phyloP scores from a whole-genome alignment of 148 eudicot species.

The Vaccinium darrowii region DNA sequence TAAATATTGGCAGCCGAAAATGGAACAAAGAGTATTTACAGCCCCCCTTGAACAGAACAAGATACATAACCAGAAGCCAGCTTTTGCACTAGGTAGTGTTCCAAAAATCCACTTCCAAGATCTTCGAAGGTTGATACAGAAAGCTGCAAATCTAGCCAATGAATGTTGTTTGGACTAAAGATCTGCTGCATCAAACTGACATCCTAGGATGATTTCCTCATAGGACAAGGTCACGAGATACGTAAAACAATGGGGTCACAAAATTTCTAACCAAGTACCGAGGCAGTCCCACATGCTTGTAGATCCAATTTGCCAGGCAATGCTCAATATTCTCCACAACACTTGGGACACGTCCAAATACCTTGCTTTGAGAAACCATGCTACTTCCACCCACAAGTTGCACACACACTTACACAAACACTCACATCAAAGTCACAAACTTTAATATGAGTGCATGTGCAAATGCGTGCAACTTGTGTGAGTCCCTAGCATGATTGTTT shows the following conservation, averaged over 20 bases:
- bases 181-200: background rate
- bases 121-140: background rate
- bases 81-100: background rate
- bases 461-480: background rate
- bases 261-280: no score
- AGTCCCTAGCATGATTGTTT: background rate
- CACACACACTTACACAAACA: slow-evolving; percentile 1
- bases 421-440: background rate
- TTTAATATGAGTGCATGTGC: background rate
- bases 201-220: background rate
- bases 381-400: background rate
- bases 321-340: background rate
- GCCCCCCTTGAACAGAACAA: background rate
- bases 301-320: background rate
- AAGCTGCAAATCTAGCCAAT: background rate
- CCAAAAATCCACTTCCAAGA: background rate
- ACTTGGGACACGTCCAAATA: background rate
- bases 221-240: background rate
- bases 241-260: background rate
- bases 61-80: background rate
- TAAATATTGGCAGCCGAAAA: background rate
- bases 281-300: background rate
- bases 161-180: background rate
- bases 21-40: background rate
- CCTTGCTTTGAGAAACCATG: background rate